Evolutionary conservation across 192 early-diverging fungal genomes (phyloP), one percentile per base, ranked within the genome.

Genomic region (Funneliformis mosseae): DNA sequence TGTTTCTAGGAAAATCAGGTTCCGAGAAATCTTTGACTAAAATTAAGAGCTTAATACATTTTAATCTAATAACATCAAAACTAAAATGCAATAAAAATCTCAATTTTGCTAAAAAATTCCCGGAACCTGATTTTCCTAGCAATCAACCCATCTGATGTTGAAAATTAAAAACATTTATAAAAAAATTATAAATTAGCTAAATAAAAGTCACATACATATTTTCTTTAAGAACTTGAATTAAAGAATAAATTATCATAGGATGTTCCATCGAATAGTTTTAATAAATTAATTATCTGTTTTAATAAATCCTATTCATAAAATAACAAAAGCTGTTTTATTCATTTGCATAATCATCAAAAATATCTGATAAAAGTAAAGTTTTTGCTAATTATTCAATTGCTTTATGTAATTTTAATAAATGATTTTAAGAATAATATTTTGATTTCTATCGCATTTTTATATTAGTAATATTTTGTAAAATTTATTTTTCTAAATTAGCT

Each of bases 191-290:
- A n/a, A n/a, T n/a, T n/a, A n/a, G n/a, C n/a, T n/a, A n/a, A n/a
- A n/a, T n/a, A n/a, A n/a, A n/a, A n/a, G n/a, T n/a, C n/a, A n/a
- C 33, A 33, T 33, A 23, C 25, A 64, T 16, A 64, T 25, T 5
- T 64, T n/a, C n/a, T 64, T 64, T 64, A 64, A 64, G 25, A 3
- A n/a, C 62, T 64, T 64, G 18, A 25, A 64, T 64, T 64, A 64
- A 21, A 64, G 62, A 27, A 64, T 21, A 64, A 27, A 64, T 64
- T n/a, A 64, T 64, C 62, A 23, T 64, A 64, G 10, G 12, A 23
- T 64, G 62, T n/a, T n/a, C 25, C 11, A 66, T 27, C 28, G 10
- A 33, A 33, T 33, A 3, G 33, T 33, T 33, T 33, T 33, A 33
- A 66, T 23, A 66, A 66, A 66, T 18, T 10, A 27, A 66, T 10